Base-by-base conservation (phyloP, 2,329 filamentous ascomycete species). In the Mycosphaerelloides madeirae region DNA sequence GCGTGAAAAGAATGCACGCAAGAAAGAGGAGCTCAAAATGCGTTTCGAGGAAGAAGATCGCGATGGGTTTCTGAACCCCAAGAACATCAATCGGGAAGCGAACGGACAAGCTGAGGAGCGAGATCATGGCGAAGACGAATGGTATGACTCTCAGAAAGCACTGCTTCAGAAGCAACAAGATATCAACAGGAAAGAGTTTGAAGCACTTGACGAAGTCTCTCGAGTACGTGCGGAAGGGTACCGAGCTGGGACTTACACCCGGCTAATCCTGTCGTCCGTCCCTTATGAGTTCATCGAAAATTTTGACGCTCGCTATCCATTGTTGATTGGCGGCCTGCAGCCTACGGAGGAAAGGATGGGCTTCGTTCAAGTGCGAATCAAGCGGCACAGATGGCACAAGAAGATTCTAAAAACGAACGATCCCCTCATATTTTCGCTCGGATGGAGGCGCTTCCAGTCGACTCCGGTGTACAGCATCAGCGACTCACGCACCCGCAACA, bases 351-450 rank as follows among this genome's bases (percentile, higher is more conserved):
- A 97, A 66, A 83, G 94, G 39, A 96, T 95, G 65, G 94, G 93
- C 7, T 97, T 86, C 63, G 84, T 97, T 7, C 93, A 98, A 67
- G 84, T 96, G 46, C 83, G 94, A 39, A 95, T 98, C 74, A 98
- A 98, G 78, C 80, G 89, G 42, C 93, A 98, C 67, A 79, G 93
- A 55, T 98, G 94, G 94, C 93, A 98, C 73, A 96, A 96, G 79
- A 95, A 93, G 74, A 97, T 97, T 57, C 76, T 98, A 55, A 98
- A 98, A 74, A 97, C 89, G 28, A 95, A 95, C 64, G 93, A 98
- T 62, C 94, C 93, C 13, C 77, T 98, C 40, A 95, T 98, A 64
- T 93, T 98, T 74, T 96, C 90, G 2, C 77, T 98, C 33, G 93
- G 93, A 32, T 98, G 93, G 93, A 79, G 93, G 39, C 80, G 93